Evolutionary conservation across 176 grass and related monocot genomes (phyloP).

Genomic region (Eleusine indica): DNA sequence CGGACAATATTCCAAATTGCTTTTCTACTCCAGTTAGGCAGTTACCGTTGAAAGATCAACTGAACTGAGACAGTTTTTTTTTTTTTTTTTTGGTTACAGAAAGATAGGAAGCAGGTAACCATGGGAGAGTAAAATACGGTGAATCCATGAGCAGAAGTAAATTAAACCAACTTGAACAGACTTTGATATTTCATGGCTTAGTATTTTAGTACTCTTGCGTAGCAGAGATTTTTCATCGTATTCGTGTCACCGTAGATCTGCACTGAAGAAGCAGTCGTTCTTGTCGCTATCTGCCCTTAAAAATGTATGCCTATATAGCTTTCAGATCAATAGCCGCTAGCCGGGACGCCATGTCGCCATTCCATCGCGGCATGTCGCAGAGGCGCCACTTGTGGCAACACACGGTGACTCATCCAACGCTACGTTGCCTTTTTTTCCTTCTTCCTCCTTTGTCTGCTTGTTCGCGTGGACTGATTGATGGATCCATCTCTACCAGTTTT

Average conservation of each 20-base stretch:
- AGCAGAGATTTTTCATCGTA: conserved; percentile 22
- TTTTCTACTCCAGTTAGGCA: background rate
- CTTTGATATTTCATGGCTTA: background rate
- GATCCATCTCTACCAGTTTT: background rate
- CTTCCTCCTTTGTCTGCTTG: background rate
- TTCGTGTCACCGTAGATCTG: conserved; percentile 28
- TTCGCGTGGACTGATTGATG: background rate
- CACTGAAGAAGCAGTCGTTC: conserved; percentile 25
- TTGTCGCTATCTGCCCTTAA: conserved; percentile 41
- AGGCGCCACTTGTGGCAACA: conserved; percentile 44
- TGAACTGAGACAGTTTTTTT: conserved; percentile 24
- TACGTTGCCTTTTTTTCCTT: background rate
- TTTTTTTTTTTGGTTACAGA: too few relatives aligned
- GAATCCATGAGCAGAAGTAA: background rate
- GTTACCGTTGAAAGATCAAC: background rate
- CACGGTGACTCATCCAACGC: conserved; percentile 16
- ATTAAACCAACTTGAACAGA: background rate
- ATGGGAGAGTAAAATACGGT: background rate
- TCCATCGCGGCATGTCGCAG: conserved; percentile 36
- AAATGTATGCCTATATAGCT: conserved; percentile 26
- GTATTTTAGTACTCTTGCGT: background rate
- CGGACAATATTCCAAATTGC: background rate
- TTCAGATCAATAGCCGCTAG: conserved; percentile 25
- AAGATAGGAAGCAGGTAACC: background rate
- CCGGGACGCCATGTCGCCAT: background rate